Percentiles rank a stretch among this genome's conserved stretches.
These are phyloP conservation scores for Saksenaea vasiformis DNA, from an alignment of 371 early-diverging fungal species.

Conservation along the genomic window DNA sequence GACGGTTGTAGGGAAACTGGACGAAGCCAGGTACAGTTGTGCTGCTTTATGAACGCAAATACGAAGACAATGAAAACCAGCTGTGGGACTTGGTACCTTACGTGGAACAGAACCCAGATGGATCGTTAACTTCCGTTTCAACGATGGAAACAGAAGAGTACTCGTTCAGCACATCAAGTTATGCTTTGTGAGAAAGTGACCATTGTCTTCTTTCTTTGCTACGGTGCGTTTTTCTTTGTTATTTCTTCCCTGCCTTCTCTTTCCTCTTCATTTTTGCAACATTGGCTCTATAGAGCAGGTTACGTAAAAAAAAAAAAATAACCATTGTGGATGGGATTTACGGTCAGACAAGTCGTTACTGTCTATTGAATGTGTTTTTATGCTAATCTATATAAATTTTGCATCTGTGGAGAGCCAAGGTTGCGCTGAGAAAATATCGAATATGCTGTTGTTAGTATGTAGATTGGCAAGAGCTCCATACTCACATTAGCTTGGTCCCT, in stretches of 20 bases:
- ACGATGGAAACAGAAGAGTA: conserved; percentile 34
- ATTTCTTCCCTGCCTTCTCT: not conserved
- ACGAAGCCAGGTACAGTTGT: conserved; percentile 46
- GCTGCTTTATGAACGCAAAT: conserved; percentile 48
- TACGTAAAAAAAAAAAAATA: no score
- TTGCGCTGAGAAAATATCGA: no score
- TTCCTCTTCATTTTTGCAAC: not conserved
- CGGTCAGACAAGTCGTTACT: no score
- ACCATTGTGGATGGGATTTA: no score
- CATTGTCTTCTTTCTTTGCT: not conserved
- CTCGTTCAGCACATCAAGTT: conserved; percentile 47
- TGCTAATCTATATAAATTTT: no score
- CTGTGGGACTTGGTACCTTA: conserved; percentile 47
- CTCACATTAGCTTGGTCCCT: no score
- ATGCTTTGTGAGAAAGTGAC: conserved; percentile 33
- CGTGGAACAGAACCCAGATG: conserved; percentile 2
- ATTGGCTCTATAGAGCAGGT: no score
- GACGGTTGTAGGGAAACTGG: conserved; percentile 42
- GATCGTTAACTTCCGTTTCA: not conserved
- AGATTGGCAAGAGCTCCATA: no score
- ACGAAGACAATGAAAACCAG: conserved; percentile 46
- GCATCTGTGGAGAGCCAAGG: no score
- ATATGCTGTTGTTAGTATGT: no score
- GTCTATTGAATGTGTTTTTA: no score
- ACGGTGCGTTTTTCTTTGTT: not conserved